phyloP scores from a whole-genome alignment of 2,329 filamentous ascomycete species.

The Talaromyces pinophilus region DNA sequence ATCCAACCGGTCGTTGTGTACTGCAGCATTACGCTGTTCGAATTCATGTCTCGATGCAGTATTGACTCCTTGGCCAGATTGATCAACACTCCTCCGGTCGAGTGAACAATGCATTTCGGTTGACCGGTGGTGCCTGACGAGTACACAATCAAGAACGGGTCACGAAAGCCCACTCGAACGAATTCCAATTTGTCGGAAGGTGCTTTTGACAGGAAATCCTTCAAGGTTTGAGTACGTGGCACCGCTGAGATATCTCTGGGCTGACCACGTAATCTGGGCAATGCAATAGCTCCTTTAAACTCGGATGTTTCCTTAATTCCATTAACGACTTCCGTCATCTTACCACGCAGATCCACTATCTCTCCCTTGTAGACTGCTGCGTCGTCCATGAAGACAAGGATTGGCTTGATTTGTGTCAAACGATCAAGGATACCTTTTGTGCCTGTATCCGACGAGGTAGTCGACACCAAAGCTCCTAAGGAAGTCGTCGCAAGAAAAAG shows the following conservation, averaged over 20 bases:
- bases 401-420: conserved; percentile 71
- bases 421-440: conserved; percentile 75
- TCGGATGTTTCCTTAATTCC: conserved; percentile 63
- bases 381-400: conserved; percentile 82
- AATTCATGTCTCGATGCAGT: conserved; percentile 52
- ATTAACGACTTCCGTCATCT: conserved; percentile 67
- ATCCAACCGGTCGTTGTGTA: conserved; percentile 81
- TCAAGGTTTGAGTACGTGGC: conserved; percentile 46
- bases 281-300: conserved; percentile 65
- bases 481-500: conserved; percentile 70
- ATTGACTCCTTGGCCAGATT: conserved; percentile 60
- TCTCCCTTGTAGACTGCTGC: conserved; percentile 78
- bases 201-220: conserved; percentile 41
- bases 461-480: conserved; percentile 74
- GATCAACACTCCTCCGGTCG: conserved; percentile 45
- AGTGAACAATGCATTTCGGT: conserved; percentile 85
- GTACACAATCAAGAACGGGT: conserved; percentile 77
- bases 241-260: conserved; percentile 62
- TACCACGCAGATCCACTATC: conserved; percentile 67
- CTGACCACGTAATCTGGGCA: conserved; percentile 62
- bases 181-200: conserved; percentile 51
- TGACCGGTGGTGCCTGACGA: conserved; percentile 78
- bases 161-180: conserved; percentile 65
- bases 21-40: conserved; percentile 53
- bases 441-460: conserved; percentile 80